These are phyloP conservation scores for Rhizophora mangle DNA, from an alignment of 345 rosid genomes.

Conservation along the genomic window DNA sequence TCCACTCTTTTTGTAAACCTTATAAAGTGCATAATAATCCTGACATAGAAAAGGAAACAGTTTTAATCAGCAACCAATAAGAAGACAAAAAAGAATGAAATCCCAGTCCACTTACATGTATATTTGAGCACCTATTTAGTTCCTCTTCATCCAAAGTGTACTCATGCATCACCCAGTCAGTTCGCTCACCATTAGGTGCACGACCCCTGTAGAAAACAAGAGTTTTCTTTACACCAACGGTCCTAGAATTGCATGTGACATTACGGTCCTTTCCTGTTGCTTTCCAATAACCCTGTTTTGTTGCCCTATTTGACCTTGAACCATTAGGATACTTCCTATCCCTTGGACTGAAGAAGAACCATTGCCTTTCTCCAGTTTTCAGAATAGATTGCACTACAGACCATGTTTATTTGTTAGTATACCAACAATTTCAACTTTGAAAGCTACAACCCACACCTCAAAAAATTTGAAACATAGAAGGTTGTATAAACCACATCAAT, in stretches of 20 bases:
- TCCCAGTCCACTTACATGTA: slow-evolving; percentile 41
- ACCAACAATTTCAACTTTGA: background rate
- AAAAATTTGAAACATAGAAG: background rate
- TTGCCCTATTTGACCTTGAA: slow-evolving; percentile 77
- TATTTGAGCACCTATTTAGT: slow-evolving; percentile 59
- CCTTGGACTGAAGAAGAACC: slow-evolving; percentile 86
- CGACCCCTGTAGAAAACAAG: slow-evolving; percentile 78
- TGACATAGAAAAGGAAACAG: slow-evolving; percentile 18
- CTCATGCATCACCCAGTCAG: slow-evolving; percentile 98
- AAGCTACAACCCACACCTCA: background rate
- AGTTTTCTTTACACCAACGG: slow-evolving; percentile 82
- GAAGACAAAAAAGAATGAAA: background rate
- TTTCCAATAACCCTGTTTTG: slow-evolving; percentile 77
- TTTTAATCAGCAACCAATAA: background rate
- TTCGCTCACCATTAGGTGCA: slow-evolving; percentile 73
- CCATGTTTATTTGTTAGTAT: slow-evolving; percentile 5
- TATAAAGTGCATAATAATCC: slow-evolving; percentile 75
- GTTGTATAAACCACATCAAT: background rate
- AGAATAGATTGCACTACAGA: slow-evolving; percentile 52
- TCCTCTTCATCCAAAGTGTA: slow-evolving; percentile 77
- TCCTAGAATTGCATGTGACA: slow-evolving; percentile 46
- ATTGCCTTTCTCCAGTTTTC: slow-evolving; percentile 85
- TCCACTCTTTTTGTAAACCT: slow-evolving; percentile 84
- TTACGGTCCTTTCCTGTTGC: slow-evolving; percentile 82
- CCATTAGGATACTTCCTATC: slow-evolving; percentile 89